A percentile compares a stretch with the other conserved stretches of the same genome.
phyloP scores from a whole-genome alignment of 352 stramenopile species.

The Hyaloperonospora brassicae region DNA sequence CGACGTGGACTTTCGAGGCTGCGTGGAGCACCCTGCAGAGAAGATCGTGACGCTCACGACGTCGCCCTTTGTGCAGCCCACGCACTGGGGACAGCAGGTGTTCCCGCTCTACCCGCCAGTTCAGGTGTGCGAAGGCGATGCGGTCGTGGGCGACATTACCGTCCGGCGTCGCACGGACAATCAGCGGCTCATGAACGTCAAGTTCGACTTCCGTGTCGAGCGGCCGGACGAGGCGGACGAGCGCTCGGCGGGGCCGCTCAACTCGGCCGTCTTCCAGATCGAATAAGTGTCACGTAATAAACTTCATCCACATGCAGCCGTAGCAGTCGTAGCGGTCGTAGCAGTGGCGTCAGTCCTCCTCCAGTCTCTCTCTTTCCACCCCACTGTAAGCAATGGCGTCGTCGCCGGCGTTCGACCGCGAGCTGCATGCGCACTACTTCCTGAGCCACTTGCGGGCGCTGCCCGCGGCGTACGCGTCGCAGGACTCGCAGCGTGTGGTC shows the following conservation, averaged over 20 bases:
- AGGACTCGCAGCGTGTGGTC: constrained; percentile 77
- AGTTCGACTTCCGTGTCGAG: constrained; percentile 72
- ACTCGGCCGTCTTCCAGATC: constrained; percentile 75
- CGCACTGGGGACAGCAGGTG: constrained; percentile 84
- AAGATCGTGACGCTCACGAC: constrained; percentile 86
- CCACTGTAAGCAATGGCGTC: constrained; percentile 12
- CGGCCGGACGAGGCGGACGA: constrained; percentile 51
- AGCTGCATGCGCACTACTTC: constrained; percentile 78
- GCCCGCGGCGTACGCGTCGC: constrained; percentile 61
- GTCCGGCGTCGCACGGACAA: constrained; percentile 77
- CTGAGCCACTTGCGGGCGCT: constrained; percentile 66
- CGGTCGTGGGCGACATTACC: constrained; percentile 58
- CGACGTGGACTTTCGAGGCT: constrained; percentile 97
- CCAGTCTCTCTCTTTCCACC: constrained; percentile 9
- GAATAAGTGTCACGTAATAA: constrained; percentile 53
- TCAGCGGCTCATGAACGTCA: constrained; percentile 85
- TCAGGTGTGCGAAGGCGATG: constrained; percentile 78
- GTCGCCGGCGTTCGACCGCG: constrained; percentile 41
- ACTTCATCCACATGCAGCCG: constrained; percentile 3
- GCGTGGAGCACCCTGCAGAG: constrained; percentile 55
- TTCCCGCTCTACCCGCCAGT: constrained; percentile 77
- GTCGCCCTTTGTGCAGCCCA: constrained; percentile 84
- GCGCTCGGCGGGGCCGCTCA: constrained; percentile 35
- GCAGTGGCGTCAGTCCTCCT: background rate
- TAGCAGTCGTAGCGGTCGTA: no score